phyloP scores from a whole-genome alignment of 441 rosid species.

The Syzygium malaccense region DNA sequence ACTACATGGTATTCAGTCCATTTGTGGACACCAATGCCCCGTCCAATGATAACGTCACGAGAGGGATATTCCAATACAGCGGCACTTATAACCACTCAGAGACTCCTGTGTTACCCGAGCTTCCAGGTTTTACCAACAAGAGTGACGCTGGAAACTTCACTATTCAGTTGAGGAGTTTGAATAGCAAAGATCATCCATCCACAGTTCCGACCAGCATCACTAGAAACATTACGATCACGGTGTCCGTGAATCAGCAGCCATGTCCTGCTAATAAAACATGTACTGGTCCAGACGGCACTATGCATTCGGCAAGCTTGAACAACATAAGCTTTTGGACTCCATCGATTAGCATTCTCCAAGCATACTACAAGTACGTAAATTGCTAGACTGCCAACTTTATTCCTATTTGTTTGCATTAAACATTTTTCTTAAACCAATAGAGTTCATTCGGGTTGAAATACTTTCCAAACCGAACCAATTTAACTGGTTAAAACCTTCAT shows the following conservation, averaged over 20 bases:
- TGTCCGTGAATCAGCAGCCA: neutral
- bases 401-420: neutral
- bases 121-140: neutral
- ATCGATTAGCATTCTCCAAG: neutral
- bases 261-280: neutral
- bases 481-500: neutral
- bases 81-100: neutral
- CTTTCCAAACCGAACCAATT: neutral
- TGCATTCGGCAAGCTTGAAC: neutral
- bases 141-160: neutral
- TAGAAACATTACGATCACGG: neutral
- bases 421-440: neutral
- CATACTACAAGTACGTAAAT: neutral
- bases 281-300: neutral
- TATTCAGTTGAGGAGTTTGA: neutral
- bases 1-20: neutral
- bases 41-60: neutral
- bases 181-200: neutral
- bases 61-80: neutral
- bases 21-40: neutral
- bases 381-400: neutral
- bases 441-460: neutral
- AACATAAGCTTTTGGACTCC: neutral
- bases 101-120: neutral
- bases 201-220: neutral